These are phyloP conservation scores for Teratosphaeria nubilosa DNA, from an alignment of 2,329 filamentous ascomycete species.

Conservation along the genomic window DNA sequence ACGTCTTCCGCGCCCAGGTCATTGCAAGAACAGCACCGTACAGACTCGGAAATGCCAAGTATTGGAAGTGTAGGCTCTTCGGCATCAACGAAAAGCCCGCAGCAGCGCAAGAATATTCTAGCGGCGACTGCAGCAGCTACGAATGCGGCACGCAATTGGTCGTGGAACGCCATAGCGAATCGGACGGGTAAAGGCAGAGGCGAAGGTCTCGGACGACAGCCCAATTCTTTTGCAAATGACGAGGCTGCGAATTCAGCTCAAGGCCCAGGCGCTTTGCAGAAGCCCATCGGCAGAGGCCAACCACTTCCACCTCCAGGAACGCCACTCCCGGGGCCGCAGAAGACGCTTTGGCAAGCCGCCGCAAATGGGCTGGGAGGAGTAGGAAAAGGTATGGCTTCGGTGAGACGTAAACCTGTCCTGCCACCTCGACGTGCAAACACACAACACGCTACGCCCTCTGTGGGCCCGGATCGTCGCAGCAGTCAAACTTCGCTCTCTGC, in stretches of 20 bases:
- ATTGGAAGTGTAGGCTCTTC: conserved; percentile 2
- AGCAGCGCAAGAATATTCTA: conserved; percentile 19
- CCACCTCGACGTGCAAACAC: background rate
- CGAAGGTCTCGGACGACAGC: conserved; percentile 28
- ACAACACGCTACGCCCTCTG: background rate
- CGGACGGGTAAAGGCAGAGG: conserved; percentile 3
- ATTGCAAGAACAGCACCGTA: background rate
- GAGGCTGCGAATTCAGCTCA: conserved; percentile 26
- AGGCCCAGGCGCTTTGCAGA: conserved; percentile 17
- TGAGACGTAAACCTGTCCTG: conserved; percentile 19
- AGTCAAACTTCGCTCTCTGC: background rate
- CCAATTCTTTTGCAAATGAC: conserved; percentile 9
- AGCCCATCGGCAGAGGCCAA: conserved; percentile 74
- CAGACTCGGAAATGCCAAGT: conserved; percentile 3
- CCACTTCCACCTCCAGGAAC: conserved; percentile 72
- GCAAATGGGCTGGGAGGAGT: conserved; percentile 2
- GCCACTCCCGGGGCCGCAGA: conserved; percentile 50
- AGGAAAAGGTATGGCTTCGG: conserved; percentile 1
- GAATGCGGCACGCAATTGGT: conserved; percentile 22
- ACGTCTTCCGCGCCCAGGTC: background rate
- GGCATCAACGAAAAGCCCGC: background rate
- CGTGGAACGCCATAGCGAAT: conserved; percentile 21
- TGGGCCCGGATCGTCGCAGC: background rate
- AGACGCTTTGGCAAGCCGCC: conserved; percentile 3
- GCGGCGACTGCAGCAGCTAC: conserved; percentile 25